Conservation (phyloP, 768 basidiomycete species). For the Xerocomellus chrysenteron region DNA sequence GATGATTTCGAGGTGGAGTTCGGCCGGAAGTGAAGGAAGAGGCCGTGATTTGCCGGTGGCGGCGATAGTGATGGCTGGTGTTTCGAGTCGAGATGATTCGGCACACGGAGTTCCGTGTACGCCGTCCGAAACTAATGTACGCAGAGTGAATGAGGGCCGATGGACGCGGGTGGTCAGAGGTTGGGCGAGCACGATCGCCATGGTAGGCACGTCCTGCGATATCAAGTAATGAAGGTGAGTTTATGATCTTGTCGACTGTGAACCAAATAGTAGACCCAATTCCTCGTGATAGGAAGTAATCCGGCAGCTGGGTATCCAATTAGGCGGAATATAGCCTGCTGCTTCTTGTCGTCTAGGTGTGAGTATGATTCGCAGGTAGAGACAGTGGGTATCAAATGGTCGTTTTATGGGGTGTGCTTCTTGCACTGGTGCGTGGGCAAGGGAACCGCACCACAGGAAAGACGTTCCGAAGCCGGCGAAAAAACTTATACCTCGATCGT, state of each 20-base stretch:
- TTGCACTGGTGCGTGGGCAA: constrained; percentile 17
- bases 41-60: constrained; percentile 2
- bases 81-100: not conserved
- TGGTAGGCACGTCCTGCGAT: constrained; percentile 1
- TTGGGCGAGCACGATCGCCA: constrained; percentile 13
- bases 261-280: not conserved
- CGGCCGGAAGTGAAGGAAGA: constrained; percentile 26
- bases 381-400: not conserved
- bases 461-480: not conserved
- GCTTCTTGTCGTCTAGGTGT: not conserved
- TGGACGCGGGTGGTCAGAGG: not conserved
- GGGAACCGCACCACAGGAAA: constrained; percentile 5
- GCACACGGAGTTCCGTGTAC: not conserved
- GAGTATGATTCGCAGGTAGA: constrained; percentile 1
- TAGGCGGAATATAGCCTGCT: not conserved
- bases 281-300: constrained; percentile 1
- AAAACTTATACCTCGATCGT: not conserved
- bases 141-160: constrained; percentile 3
- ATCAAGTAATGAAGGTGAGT: constrained; percentile 5
- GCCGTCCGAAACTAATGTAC: not conserved
- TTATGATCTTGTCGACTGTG: constrained; percentile 3
- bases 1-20: constrained; percentile 32
- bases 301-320: not conserved
- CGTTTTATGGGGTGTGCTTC: not conserved
- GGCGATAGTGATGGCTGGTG: not conserved